phyloP scores from a whole-genome alignment of 2,329 filamentous ascomycete genomes.

The Venturia oleaginea region DNA sequence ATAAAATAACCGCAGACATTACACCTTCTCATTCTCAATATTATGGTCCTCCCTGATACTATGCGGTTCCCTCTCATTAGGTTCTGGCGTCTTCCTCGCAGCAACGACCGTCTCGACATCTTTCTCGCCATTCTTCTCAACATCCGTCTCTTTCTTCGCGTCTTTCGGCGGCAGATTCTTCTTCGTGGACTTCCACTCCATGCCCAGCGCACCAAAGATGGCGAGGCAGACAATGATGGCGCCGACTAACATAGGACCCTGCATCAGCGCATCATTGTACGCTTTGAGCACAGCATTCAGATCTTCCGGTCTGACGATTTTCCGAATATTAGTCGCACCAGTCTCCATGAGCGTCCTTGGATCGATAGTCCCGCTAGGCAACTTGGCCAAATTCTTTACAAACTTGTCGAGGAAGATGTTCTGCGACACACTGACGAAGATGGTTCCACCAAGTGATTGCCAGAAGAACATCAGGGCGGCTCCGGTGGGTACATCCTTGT shows the following conservation, averaged over 20 bases:
- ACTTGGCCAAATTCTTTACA: background rate
- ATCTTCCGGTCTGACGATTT: background rate
- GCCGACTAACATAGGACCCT: conserved; percentile 9
- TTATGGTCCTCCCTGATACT: background rate
- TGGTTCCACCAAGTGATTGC: conserved; percentile 15
- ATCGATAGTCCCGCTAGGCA: conserved; percentile 6
- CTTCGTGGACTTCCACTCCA: conserved; percentile 15
- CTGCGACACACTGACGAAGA: conserved; percentile 16
- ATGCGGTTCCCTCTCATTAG: background rate
- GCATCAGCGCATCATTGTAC: conserved; percentile 14
- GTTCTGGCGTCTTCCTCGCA: background rate
- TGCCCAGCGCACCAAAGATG: conserved; percentile 13
- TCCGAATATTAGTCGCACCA: conserved; percentile 14
- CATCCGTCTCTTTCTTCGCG: background rate
- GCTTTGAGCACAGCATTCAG: conserved; percentile 4
- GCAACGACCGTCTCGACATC: background rate
- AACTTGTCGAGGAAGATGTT: conserved; percentile 16
- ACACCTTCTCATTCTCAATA: background rate
- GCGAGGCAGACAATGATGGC: conserved; percentile 10
- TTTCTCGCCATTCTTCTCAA: background rate
- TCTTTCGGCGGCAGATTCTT: background rate
- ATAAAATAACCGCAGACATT: background rate
- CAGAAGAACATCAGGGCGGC: conserved; percentile 15
- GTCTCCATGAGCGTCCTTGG: conserved; percentile 1
- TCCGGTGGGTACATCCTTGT: conserved; percentile 15